Base-by-base conservation (phyloP, 495 filamentous ascomycete genomes). In the Echria macrotheca region DNA sequence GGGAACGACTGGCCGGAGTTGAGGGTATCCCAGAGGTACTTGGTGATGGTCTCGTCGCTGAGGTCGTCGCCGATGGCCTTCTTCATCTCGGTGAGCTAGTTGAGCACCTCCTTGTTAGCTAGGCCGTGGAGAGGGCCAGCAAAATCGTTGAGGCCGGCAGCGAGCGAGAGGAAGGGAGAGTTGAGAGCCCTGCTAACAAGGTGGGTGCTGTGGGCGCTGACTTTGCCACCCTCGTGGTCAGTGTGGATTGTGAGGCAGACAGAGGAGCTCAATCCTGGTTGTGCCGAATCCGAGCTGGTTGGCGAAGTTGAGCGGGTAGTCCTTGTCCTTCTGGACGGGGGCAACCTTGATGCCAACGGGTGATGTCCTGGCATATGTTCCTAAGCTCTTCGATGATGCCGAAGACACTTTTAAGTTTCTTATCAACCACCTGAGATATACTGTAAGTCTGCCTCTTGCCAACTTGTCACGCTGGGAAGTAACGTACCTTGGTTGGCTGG, bases 1-100 rank as follows among this genome's bases (percentile, higher is more conserved):
- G n/a, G n/a, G n/a, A n/a, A n/a, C n/a, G n/a, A 31, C 28, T 31
- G 28, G 28, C 28, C 28, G 28, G 28, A 31, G 28, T 31, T 31
- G 28, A 31, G 28, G 12, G 28, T 31, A 31, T 31, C 28, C 28
- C 28, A 31, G 28, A 31, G 28, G 28, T 31, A 31, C 28, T 31
- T 31, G 28, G 28, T 31, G 78, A 98, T 95, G 66, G 28, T 31
- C 28, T 31, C 28, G 28, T 31, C 28, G 28, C 28, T 31, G 28
- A 31, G 28, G 28, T 6, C 28, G 6, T 6, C 28, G 28, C 12
- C 28, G 28, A 31, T 76, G 54, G 77, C 70, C 71, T 87, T 86
- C 89, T 98, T 96, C 94, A 98, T 97, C 82, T 96, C 84, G 55
- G 85, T 87, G 61, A 98, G 85, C 94, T 93, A 98, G 77, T 89